These are phyloP conservation scores for Ustilago nuda DNA, from an alignment of 1,284 basidiomycete species.

Conservation along the genomic window DNA sequence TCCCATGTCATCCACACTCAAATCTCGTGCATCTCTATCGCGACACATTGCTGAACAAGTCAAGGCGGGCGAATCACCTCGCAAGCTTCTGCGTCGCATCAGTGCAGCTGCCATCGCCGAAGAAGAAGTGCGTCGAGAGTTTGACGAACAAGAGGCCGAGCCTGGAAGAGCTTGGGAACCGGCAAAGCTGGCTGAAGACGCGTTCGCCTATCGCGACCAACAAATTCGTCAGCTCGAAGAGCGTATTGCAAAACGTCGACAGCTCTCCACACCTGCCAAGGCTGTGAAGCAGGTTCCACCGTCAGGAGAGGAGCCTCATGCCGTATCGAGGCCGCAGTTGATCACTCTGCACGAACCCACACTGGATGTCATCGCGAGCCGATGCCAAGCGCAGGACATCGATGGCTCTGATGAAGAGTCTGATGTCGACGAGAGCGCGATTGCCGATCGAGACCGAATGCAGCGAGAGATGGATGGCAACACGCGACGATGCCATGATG, in stretches of 20 bases:
- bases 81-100: slow-evolving; percentile 56
- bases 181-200: slow-evolving; percentile 24
- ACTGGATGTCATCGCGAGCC: slow-evolving; percentile 18
- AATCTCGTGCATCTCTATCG: slow-evolving; percentile 40
- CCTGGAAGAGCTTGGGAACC: slow-evolving; percentile 10
- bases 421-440: slow-evolving; percentile 14
- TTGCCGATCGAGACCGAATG: background rate
- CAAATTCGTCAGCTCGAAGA: slow-evolving; percentile 48
- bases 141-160: slow-evolving; percentile 25
- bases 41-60: slow-evolving; percentile 31
- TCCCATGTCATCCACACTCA: slow-evolving; percentile 49
- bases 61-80: slow-evolving; percentile 45
- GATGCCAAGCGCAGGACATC: background rate
- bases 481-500: slow-evolving; percentile 43
- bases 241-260: slow-evolving; percentile 35
- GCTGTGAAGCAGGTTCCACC: background rate
- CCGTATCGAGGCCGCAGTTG: slow-evolving; percentile 32
- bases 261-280: slow-evolving; percentile 24
- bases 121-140: slow-evolving; percentile 42
- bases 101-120: slow-evolving; percentile 56
- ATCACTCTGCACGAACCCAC: slow-evolving; percentile 52
- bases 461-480: slow-evolving; percentile 21
- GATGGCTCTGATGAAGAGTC: slow-evolving; percentile 22
- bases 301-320: slow-evolving; percentile 12
- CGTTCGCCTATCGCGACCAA: slow-evolving; percentile 34